Percentiles rank a stretch among this genome's conserved stretches.
Evolutionary conservation across 139 green algal species (phyloP).

Genomic region (Mychonastes homosphaera): DNA sequence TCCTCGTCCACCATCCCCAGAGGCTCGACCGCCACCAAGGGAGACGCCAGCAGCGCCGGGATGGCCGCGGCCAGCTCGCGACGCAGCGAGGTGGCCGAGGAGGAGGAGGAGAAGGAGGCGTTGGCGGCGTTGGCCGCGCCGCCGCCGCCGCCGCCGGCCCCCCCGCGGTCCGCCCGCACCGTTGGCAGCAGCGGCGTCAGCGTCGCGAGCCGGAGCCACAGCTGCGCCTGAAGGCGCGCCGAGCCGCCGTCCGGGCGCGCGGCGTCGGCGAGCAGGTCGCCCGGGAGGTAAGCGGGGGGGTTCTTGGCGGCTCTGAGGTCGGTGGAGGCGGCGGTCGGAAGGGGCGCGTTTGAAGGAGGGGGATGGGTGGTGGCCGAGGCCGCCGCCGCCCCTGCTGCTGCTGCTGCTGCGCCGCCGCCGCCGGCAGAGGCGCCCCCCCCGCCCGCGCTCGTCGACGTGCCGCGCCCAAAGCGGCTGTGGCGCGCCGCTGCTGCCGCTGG

Average conservation of each 20-base stretch:
- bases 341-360: too few relatives aligned
- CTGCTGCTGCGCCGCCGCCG: slow-evolving; percentile 3
- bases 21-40: too few relatives aligned
- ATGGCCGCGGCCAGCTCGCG: too few relatives aligned
- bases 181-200: slow-evolving; percentile 27
- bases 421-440: not conserved
- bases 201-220: slow-evolving; percentile 20
- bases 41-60: too few relatives aligned
- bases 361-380: too few relatives aligned
- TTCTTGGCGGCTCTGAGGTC: slow-evolving; percentile 15
- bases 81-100: too few relatives aligned
- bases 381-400: not conserved
- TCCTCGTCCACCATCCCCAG: too few relatives aligned
- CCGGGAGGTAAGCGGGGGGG: too few relatives aligned
- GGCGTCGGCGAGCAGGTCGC: slow-evolving; percentile 11
- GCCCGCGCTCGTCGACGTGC: not conserved
- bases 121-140: too few relatives aligned
- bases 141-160: too few relatives aligned
- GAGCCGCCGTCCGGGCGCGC: not conserved
- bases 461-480: slow-evolving; percentile 5
- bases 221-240: slow-evolving; percentile 11
- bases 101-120: too few relatives aligned
- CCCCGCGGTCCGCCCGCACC: slow-evolving; percentile 1
- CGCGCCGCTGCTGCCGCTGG: not conserved
- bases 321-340: slow-evolving; percentile 1